phyloP scores from a whole-genome alignment of 2,329 filamentous ascomycete genomes.

The Westerdykella sp. region DNA sequence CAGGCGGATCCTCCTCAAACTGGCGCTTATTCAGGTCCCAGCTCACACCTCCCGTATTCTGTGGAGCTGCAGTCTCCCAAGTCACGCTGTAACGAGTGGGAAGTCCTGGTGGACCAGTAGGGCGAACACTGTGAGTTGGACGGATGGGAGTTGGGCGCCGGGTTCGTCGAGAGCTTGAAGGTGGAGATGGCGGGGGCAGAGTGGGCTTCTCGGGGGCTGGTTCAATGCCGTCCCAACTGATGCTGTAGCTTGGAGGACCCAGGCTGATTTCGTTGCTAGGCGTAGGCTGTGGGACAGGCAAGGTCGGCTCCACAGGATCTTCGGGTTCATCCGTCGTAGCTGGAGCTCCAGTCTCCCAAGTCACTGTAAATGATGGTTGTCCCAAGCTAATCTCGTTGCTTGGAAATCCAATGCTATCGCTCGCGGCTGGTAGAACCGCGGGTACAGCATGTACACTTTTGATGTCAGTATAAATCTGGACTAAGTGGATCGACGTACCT shows the following conservation, averaged over 20 bases:
- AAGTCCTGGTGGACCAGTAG: background rate
- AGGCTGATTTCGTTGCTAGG: conserved; percentile 10
- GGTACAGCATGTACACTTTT: conserved; percentile 17
- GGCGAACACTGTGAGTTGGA: background rate
- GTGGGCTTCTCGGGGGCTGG: background rate
- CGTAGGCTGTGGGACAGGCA: conserved; percentile 5
- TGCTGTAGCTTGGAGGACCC: conserved; percentile 7
- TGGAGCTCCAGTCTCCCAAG: conserved; percentile 2
- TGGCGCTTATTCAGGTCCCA: background rate
- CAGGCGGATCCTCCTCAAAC: background rate
- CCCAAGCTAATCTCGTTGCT: conserved; percentile 14
- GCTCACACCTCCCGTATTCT: background rate
- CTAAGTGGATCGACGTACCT: conserved; percentile 11
- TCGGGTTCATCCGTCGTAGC: conserved; percentile 1
- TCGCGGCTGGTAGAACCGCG: conserved; percentile 9
- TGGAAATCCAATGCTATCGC: conserved; percentile 9
- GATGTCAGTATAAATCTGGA: conserved; percentile 3
- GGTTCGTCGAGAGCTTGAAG: background rate
- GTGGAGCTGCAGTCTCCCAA: conserved; percentile 1
- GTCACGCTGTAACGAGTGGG: background rate
- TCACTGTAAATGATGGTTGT: conserved; percentile 1
- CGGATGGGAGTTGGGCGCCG: background rate
- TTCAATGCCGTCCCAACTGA: conserved; percentile 7
- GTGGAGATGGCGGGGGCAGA: background rate
- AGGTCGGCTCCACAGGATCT: conserved; percentile 6